phyloP scores from a whole-genome alignment of 1,284 basidiomycete genomes.

The Boletus mariae region DNA sequence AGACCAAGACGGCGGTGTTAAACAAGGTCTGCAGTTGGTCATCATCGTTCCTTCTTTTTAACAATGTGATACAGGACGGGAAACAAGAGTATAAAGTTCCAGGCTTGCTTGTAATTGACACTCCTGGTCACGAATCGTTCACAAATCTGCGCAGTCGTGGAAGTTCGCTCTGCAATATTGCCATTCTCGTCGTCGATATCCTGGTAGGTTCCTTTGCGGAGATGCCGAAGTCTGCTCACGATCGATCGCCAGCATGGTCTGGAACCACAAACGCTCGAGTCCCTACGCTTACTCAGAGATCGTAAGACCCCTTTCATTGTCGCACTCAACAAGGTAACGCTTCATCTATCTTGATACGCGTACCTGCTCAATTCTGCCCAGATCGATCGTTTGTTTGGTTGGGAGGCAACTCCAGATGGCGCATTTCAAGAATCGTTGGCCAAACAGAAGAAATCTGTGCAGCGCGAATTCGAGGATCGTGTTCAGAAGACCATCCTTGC shows the following conservation, averaged over 20 bases:
- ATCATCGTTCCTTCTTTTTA: constrained; percentile 1
- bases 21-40: constrained; percentile 59
- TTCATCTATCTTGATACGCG: constrained; percentile 2
- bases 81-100: constrained; percentile 94
- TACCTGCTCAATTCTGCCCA: constrained; percentile 31
- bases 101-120: constrained; percentile 96
- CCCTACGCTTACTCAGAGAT: constrained; percentile 87
- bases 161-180: constrained; percentile 98
- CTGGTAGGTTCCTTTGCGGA: constrained; percentile 55
- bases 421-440: constrained; percentile 90
- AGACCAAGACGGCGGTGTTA: constrained; percentile 88
- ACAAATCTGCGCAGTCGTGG: constrained; percentile 96
- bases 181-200: constrained; percentile 98
- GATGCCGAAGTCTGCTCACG: constrained; percentile 13
- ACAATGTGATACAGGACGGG: constrained; percentile 52
- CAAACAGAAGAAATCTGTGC: constrained; percentile 80
- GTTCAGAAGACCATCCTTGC: constrained; percentile 83
- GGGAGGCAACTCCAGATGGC: constrained; percentile 88
- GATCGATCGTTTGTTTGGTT: constrained; percentile 98
- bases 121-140: constrained; percentile 99
- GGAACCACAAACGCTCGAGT: constrained; percentile 97
- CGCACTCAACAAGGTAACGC: constrained; percentile 89
- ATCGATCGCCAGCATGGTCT: constrained; percentile 76
- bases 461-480: constrained; percentile 93
- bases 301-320: constrained; percentile 99